Evolutionary conservation across 2,329 filamentous ascomycete species (phyloP).

Genomic region (Daldinia sp.): DNA sequence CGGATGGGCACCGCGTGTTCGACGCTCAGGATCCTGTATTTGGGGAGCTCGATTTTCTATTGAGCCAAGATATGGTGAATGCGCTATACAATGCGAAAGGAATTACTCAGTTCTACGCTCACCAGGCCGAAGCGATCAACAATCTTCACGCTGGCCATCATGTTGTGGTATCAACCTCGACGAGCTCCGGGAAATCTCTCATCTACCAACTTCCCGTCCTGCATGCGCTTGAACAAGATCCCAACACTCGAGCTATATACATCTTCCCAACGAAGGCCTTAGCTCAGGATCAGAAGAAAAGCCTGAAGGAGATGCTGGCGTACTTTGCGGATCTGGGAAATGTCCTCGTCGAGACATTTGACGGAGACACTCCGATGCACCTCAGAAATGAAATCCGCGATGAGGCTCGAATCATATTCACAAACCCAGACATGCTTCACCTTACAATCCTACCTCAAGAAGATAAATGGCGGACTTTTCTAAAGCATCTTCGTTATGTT

Average conservation of each 20-base stretch:
- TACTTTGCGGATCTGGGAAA: constrained; percentile 84
- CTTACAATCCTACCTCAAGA: constrained; percentile 94
- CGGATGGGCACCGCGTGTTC: constrained; percentile 91
- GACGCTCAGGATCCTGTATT: constrained; percentile 85
- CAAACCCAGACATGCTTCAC: constrained; percentile 98
- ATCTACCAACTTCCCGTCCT: constrained; percentile 97
- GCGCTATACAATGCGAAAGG: constrained; percentile 91
- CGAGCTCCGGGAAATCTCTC: constrained; percentile 96
- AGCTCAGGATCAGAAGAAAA: constrained; percentile 92
- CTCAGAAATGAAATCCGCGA: constrained; percentile 85
- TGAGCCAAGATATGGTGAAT: constrained; percentile 95
- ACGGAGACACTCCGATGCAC: constrained; percentile 90
- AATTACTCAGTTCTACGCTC: constrained; percentile 88
- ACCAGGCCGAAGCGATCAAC: constrained; percentile 95
- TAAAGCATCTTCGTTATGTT: constrained; percentile 91
- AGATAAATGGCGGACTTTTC: constrained; percentile 85
- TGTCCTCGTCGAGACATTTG: constrained; percentile 89
- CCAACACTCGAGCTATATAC: constrained; percentile 87
- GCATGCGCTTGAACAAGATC: constrained; percentile 84
- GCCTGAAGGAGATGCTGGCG: constrained; percentile 83
- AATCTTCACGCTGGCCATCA: constrained; percentile 83
- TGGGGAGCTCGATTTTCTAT: constrained; percentile 84
- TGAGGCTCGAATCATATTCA: constrained; percentile 92
- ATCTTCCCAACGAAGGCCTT: constrained; percentile 98
- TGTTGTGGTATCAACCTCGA: constrained; percentile 94